Percentiles rank a stretch among this genome's conserved stretches.
These are phyloP conservation scores for Aegilops longissima DNA, from an alignment of 176 grass and related monocot genomes.

Conservation along the genomic window DNA sequence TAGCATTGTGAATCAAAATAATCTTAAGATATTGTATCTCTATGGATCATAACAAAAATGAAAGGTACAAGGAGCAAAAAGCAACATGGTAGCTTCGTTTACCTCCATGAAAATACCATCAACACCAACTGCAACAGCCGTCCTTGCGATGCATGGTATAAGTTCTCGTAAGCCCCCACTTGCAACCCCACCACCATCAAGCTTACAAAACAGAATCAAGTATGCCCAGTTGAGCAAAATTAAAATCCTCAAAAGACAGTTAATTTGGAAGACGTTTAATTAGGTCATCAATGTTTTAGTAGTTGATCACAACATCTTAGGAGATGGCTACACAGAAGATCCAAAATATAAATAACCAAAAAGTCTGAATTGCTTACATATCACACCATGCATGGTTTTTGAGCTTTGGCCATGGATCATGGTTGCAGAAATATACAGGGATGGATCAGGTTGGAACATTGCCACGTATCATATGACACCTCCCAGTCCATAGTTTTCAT, in stretches of 20 bases:
- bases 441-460: not conserved
- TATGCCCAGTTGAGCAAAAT: not conserved
- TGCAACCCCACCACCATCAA: constrained; percentile 94
- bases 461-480: not conserved
- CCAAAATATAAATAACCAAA: not conserved
- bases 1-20: not conserved
- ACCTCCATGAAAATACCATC: constrained; percentile 99
- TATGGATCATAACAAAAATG: not conserved
- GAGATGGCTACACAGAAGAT: not conserved
- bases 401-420: not conserved
- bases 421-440: not conserved
- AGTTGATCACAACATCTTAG: not conserved
- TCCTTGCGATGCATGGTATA: constrained; percentile 95
- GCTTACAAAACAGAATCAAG: constrained; percentile 51
- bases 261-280: not conserved
- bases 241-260: not conserved
- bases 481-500: not conserved
- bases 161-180: constrained; percentile 88
- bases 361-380: not conserved
- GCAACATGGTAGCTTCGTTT: constrained; percentile 17
- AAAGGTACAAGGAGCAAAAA: not conserved
- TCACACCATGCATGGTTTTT: not conserved
- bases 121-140: constrained; percentile 86
- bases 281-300: not conserved
- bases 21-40: not conserved